Evolutionary conservation across 352 stramenopile genomes (phyloP), one percentile per base, ranked within the genome.

Genomic region (Globisporangium polare): DNA sequence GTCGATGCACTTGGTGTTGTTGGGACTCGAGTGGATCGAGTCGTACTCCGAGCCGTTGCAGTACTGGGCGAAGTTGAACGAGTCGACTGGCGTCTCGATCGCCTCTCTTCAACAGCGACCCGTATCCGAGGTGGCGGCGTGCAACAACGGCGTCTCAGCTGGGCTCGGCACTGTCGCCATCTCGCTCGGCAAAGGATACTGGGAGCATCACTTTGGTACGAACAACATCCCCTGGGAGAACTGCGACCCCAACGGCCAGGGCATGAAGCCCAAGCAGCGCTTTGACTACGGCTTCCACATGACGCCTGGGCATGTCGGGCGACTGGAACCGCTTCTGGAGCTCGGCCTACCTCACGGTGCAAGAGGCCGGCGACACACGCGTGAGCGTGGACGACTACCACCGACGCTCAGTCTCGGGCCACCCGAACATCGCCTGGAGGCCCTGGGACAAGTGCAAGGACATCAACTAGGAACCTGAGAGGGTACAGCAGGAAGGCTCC

Each of bases 291-390:
- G n/a, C n/a, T n/a, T n/a, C n/a, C 50, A 55, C 29, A 27, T 55
- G 17, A 35, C 50, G 17, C 50, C 29, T 18, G 42, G 50, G 29
- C n/a, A n/a, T n/a, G n/a, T n/a, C n/a, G n/a, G 50, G 50, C 17
- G 50, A 55, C 50, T 55, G 50, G 29, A 31, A 55, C 27, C 26
- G 26, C 7, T 55, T 55, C 31, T 58, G 33, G 52, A 43, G 20
- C 33, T 47, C 52, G 4, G 18, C 52, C n/a, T 46, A 58, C 33
- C 52, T 58, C 52, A 58, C 52, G 20, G 43, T 45, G 18, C 15
- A 33, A 12, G 22, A 29, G 6, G n/a, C 37, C 33, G 29, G 31
- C n/a, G n/a, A 46, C 3, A 31, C 33, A n/a, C 52, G 29, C 8
- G 27, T 54, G 49, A 9, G 13, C 29, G 49, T 54, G 5, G 52